These are phyloP conservation scores for Amorphotheca resinae DNA, from an alignment of 495 filamentous ascomycete species.

Conservation along the genomic window DNA sequence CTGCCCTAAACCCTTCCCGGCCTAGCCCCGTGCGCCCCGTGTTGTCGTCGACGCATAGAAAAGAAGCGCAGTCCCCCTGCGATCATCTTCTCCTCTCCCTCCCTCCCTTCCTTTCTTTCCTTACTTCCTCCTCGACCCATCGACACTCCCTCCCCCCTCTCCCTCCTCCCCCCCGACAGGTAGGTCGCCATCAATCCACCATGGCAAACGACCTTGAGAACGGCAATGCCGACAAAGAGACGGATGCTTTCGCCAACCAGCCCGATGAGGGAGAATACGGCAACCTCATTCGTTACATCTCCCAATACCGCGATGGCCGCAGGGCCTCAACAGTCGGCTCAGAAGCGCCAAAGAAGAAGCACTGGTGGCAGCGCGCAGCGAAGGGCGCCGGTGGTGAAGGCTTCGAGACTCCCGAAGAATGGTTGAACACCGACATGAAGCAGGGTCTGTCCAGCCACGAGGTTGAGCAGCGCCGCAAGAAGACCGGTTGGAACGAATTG, in stretches of 20 bases:
- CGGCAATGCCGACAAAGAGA: constrained; percentile 17
- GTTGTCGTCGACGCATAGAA: too few relatives aligned
- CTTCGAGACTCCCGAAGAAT: constrained; percentile 54
- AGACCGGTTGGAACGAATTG: constrained; percentile 63
- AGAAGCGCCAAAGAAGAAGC: constrained; percentile 33
- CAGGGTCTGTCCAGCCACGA: constrained; percentile 44
- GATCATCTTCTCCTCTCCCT: neutral
- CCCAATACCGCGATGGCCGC: constrained; percentile 48
- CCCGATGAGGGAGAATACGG: constrained; percentile 27
- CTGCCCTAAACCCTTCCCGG: too few relatives aligned
- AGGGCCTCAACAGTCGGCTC: constrained; percentile 40
- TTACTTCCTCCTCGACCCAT: neutral
- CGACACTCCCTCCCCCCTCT: constrained; percentile 1
- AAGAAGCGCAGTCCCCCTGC: constrained; percentile 1
- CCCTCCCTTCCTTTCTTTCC: constrained; percentile 1
- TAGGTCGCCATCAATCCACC: neutral
- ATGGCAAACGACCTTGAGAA: constrained; percentile 19
- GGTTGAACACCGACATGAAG: constrained; percentile 59
- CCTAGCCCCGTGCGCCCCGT: too few relatives aligned
- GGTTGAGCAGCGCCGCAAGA: constrained; percentile 53
- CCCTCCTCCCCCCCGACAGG: neutral
- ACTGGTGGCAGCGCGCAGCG: neutral
- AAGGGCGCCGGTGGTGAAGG: neutral
- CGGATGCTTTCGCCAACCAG: constrained; percentile 3
- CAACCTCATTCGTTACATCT: constrained; percentile 50